Base-by-base conservation (phyloP, 225 moss, liverwort and hornwort species). In the Takakia lepidozioides region DNA sequence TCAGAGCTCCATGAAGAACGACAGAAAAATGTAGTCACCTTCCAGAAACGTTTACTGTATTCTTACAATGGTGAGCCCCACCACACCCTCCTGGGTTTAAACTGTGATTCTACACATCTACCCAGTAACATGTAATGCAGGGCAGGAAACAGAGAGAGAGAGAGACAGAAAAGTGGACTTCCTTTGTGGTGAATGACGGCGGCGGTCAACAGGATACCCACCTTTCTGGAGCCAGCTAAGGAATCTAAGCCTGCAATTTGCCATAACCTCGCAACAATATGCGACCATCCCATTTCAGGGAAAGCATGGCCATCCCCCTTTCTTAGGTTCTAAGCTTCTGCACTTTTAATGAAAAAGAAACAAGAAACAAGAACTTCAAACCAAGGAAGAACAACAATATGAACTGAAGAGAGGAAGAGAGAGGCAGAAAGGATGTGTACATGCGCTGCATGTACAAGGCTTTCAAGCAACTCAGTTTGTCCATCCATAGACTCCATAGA, bases 401-500 rank as follows among this genome's bases (percentile, higher is more conserved):
- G n/a, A n/a, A n/a, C n/a, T n/a, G n/a, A n/a, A n/a, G 21, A 27
- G 37, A 38, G 36, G 39, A 13, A 15, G 16, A 44, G 24, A 32
- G 11, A 32, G 32, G 11, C 32, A 32, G n/a, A n/a, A n/a, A 6
- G 32, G 32, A 32, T 7, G 11, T 11, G 50, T 65, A 72, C 72
- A 51, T 58, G 58, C 8, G 67, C 72, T 20, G 72, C 67, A 23
- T 72, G 67, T 34, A 62, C 67, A 34, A 72, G 67, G 27, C 72
- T 67, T 54, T 66, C 72, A 26, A 72, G 50, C 49, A 72, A 63
- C 44, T 72, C 62, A 2, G 54, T 58, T 11, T 72, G 62, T 23
- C 62, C 72, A 43, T 72, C 66, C 26, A 72, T 37, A 11, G 62
- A 58, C 25, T 63, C 72, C 50, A 58, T 42, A 22, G 72, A 73